These are phyloP conservation scores for Thinopyrum elongatum DNA, from an alignment of 176 grass and related monocot species.

Conservation along the genomic window DNA sequence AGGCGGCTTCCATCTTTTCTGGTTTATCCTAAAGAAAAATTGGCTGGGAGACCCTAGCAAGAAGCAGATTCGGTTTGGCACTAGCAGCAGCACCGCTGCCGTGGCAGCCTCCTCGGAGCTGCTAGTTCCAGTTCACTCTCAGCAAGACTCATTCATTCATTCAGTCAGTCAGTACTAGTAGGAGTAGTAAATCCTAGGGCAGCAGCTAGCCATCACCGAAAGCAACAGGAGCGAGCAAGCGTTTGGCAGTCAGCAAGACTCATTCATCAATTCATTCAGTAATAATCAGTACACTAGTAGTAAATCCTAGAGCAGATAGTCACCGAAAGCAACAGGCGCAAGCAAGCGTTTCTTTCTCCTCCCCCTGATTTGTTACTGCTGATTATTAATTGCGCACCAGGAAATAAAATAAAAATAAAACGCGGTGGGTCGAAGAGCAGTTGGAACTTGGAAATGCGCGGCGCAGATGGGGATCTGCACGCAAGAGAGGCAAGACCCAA, in stretches of 20 bases:
- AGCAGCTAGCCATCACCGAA: background rate
- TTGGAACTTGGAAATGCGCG: no score
- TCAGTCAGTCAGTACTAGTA: no score
- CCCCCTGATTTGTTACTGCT: no score
- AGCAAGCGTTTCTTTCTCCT: background rate
- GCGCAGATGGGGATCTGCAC: background rate
- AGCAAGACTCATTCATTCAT: background rate
- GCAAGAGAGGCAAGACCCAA: no score
- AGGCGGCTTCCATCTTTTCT: background rate
- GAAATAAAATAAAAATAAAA: no score
- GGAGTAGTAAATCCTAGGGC: no score
- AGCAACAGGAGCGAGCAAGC: no score
- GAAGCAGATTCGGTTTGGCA: constrained; percentile 27
- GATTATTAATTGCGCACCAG: no score
- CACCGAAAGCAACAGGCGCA: background rate
- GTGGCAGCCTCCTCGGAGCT: background rate
- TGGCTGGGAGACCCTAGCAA: background rate
- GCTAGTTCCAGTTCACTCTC: background rate
- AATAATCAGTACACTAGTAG: no score
- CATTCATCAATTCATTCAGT: background rate
- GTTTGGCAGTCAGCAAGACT: background rate
- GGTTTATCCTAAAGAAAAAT: background rate
- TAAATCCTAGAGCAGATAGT: background rate
- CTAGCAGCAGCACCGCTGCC: background rate
- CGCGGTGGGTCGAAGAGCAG: no score